Percentiles rank a stretch among this genome's conserved stretches.
phyloP scores from a whole-genome alignment of 768 basidiomycete genomes.

The Mycena amicta region DNA sequence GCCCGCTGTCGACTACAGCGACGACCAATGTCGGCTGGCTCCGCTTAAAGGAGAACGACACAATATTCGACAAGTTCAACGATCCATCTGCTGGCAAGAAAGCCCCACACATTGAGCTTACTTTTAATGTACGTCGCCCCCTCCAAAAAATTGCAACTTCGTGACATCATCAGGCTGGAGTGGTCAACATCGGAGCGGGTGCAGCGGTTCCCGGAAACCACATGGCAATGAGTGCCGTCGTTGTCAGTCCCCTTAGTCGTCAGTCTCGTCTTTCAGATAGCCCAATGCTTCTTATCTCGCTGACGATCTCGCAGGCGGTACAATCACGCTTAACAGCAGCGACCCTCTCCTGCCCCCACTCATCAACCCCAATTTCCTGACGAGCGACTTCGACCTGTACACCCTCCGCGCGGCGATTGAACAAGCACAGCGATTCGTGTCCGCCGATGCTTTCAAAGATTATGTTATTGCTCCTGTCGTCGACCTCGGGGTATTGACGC shows the following conservation, averaged over 20 bases:
- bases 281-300: too few species aligned
- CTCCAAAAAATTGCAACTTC: neutral
- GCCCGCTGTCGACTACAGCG: constrained; percentile 19
- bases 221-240: neutral
- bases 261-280: constrained; percentile 10
- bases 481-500: neutral
- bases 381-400: constrained; percentile 21
- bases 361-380: constrained; percentile 49
- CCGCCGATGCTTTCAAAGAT: constrained; percentile 21
- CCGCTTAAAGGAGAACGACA: constrained; percentile 29
- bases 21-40: constrained; percentile 23
- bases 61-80: constrained; percentile 29
- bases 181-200: neutral
- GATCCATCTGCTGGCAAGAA: constrained; percentile 41
- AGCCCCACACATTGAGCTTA: constrained; percentile 38
- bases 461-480: constrained; percentile 14
- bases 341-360: constrained; percentile 41
- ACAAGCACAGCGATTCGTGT: constrained; percentile 9
- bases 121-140: constrained; percentile 30
- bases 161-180: neutral
- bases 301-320: constrained; percentile 25
- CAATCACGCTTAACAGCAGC: constrained; percentile 34
- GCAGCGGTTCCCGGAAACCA: constrained; percentile 12
- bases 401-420: constrained; percentile 16
- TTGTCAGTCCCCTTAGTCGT: constrained; percentile 24